Evolutionary conservation across 495 filamentous ascomycete species (phyloP).

Genomic region (Aspergillus cavernicola): DNA sequence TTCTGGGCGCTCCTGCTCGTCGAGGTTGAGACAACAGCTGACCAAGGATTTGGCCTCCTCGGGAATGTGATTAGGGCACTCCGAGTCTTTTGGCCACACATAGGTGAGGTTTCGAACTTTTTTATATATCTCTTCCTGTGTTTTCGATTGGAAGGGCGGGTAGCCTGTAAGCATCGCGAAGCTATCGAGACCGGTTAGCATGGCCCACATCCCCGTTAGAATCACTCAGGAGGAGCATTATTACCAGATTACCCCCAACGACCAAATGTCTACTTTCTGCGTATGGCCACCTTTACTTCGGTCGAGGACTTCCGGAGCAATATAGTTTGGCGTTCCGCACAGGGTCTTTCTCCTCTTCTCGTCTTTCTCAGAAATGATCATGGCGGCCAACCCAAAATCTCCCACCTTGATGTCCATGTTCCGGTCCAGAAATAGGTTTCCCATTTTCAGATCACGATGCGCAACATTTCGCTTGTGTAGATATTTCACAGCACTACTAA

Average conservation of each 20-base stretch:
- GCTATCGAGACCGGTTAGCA: slow-evolving; percentile 30
- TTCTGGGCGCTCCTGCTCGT: slow-evolving; percentile 69
- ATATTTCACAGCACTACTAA: slow-evolving; percentile 94
- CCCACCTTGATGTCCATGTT: slow-evolving; percentile 98
- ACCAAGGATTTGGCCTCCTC: slow-evolving; percentile 74
- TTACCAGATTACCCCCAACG: slow-evolving; percentile 91
- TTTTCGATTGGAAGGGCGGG: slow-evolving; percentile 82
- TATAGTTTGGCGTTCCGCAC: slow-evolving; percentile 97
- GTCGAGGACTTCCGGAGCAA: slow-evolving; percentile 91
- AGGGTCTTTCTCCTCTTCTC: slow-evolving; percentile 82
- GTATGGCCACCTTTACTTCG: slow-evolving; percentile 76
- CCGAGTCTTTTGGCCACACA: slow-evolving; percentile 65
- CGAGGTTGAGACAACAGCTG: slow-evolving; percentile 64
- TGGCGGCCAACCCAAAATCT: slow-evolving; percentile 94
- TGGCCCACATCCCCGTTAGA: no score
- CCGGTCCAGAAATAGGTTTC: slow-evolving; percentile 92
- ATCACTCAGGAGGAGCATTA: slow-evolving; percentile 25
- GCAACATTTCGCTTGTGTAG: slow-evolving; percentile 93
- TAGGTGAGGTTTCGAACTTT: slow-evolving; percentile 68
- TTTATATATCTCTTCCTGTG: slow-evolving; percentile 81
- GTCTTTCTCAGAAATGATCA: slow-evolving; percentile 81
- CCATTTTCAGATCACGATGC: slow-evolving; percentile 96
- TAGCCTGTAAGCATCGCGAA: slow-evolving; percentile 90
- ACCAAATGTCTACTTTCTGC: slow-evolving; percentile 95
- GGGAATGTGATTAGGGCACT: slow-evolving; percentile 46